A percentile compares a stretch with the other conserved stretches of the same genome.
These are phyloP conservation scores for Aspergillus brunneoviolaceus DNA, from an alignment of 2,329 filamentous ascomycete species.

Conservation along the genomic window DNA sequence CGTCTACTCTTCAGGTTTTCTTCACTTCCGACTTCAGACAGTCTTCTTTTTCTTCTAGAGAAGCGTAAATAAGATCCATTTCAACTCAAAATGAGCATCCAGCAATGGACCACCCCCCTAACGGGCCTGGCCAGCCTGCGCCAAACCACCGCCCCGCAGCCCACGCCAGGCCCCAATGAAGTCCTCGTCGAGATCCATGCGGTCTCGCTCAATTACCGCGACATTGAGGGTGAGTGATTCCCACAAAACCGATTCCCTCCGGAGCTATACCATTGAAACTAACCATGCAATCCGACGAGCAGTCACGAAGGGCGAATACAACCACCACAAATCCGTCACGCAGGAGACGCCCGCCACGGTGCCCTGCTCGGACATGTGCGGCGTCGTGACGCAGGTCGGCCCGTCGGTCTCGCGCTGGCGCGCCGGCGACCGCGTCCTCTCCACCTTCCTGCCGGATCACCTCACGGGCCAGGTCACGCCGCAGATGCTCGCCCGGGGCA, in stretches of 20 bases:
- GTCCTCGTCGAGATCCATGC: conserved; percentile 54
- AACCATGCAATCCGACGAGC: not conserved
- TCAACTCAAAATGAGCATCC: conserved; percentile 14
- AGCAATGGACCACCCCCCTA: conserved; percentile 57
- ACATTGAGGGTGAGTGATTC: conserved; percentile 40
- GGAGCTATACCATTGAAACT: no score
- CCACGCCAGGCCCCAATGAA: conserved; percentile 52
- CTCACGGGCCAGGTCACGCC: conserved; percentile 60
- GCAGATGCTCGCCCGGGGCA: conserved; percentile 55
- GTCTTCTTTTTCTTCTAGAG: no score
- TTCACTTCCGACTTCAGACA: no score
- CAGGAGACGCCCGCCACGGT: conserved; percentile 49
- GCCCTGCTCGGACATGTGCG: conserved; percentile 71
- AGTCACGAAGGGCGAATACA: conserved; percentile 55
- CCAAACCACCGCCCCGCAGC: conserved; percentile 47
- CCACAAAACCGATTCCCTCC: no score
- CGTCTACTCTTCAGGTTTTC: not conserved
- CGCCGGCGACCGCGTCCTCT: conserved; percentile 64
- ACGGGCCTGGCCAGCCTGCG: conserved; percentile 57
- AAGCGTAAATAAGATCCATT: no score
- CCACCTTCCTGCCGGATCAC: conserved; percentile 58
- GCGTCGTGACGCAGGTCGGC: conserved; percentile 55
- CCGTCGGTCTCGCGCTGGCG: conserved; percentile 50
- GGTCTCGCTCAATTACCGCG: conserved; percentile 57
- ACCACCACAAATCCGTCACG: conserved; percentile 59